Evolutionary conservation across 2,329 filamentous ascomycete species (phyloP).

Genomic region (Amauroascus niger): DNA sequence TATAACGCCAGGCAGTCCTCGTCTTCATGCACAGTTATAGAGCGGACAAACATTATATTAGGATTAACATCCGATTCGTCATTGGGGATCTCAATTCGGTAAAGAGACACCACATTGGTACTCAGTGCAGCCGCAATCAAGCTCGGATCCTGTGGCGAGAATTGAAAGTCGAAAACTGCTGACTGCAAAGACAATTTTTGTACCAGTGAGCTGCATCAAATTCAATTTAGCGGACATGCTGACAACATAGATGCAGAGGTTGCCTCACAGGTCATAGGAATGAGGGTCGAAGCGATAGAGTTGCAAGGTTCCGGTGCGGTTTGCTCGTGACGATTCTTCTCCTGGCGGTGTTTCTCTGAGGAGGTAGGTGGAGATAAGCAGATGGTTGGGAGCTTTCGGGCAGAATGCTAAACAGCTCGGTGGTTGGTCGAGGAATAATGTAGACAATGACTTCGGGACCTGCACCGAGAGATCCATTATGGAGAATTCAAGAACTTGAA

Average conservation of each 20-base stretch:
- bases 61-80: slow-evolving; percentile 4
- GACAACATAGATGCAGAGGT: slow-evolving; percentile 12
- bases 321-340: slow-evolving; percentile 40
- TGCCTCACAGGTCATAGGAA: slow-evolving; percentile 25
- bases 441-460: slow-evolving; percentile 25
- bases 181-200: slow-evolving; percentile 56
- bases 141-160: slow-evolving; percentile 49
- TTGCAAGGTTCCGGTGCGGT: slow-evolving; percentile 62
- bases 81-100: slow-evolving; percentile 24
- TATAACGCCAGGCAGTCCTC: slow-evolving; percentile 56
- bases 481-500: no score
- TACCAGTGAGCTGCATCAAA: slow-evolving; percentile 41
- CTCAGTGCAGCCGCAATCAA: slow-evolving; percentile 69
- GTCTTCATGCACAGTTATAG: slow-evolving; percentile 44
- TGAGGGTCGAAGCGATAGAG: slow-evolving; percentile 48
- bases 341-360: slow-evolving; percentile 40
- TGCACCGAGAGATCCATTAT: slow-evolving; percentile 8
- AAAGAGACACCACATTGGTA: slow-evolving; percentile 43
- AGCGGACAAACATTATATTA: slow-evolving; percentile 32
- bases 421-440: slow-evolving; percentile 34
- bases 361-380: slow-evolving; percentile 78
- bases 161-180: slow-evolving; percentile 78
- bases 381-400: slow-evolving; percentile 46
- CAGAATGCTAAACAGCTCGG: slow-evolving; percentile 40
- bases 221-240: slow-evolving; percentile 18